Evolutionary conservation across 768 basidiomycete species (phyloP).

Genomic region (Boletus tomentosulus): DNA sequence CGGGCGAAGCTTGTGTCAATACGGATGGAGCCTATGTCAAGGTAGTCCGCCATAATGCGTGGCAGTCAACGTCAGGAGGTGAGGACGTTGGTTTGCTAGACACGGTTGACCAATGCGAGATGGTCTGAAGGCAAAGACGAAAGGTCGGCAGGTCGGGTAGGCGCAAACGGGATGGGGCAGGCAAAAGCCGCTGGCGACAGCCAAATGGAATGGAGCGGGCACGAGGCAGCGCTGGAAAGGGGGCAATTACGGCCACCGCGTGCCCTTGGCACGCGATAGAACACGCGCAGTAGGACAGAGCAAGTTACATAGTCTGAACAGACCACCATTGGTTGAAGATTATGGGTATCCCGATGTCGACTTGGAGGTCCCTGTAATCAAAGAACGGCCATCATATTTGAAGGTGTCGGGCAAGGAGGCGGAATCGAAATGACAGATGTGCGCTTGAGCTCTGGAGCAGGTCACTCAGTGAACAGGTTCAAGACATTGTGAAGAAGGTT

Average conservation of each 20-base stretch:
- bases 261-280: slow-evolving; percentile 17
- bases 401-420: not conserved
- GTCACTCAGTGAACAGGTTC: not conserved
- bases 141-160: slow-evolving; percentile 13
- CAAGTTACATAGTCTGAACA: not conserved
- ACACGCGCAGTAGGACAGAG: not conserved
- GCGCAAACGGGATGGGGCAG: slow-evolving; percentile 22
- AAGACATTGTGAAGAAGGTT: not conserved
- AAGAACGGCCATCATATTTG: not conserved
- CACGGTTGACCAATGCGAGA: not conserved
- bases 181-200: slow-evolving; percentile 13
- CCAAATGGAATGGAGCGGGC: slow-evolving; percentile 19
- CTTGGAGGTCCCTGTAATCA: not conserved
- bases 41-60: slow-evolving; percentile 24
- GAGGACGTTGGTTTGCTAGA: not conserved
- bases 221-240: slow-evolving; percentile 32
- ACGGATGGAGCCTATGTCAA: slow-evolving; percentile 22
- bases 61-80: not conserved
- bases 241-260: slow-evolving; percentile 15
- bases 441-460: not conserved
- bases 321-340: not conserved
- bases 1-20: slow-evolving; percentile 30
- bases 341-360: not conserved
- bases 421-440: not conserved
- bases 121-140: not conserved